A percentile compares a stretch with the other conserved stretches of the same genome.
Conservation (phyloP, 2,329 filamentous ascomycete genomes). For the Pochonia chlamydosporia region DNA sequence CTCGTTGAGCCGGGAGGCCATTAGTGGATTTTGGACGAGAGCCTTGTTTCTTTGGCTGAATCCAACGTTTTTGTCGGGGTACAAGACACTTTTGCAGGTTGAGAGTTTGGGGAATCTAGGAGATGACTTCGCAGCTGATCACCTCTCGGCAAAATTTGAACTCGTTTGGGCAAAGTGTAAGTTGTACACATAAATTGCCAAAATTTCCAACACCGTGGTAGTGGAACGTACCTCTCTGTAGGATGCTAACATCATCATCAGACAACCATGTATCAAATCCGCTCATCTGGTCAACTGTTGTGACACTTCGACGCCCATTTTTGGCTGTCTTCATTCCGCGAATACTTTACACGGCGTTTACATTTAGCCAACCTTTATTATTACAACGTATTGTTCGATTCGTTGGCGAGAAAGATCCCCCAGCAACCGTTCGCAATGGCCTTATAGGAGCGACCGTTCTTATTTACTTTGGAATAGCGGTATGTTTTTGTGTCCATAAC, state of each 20-base stretch:
- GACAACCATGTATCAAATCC: constrained; percentile 4
- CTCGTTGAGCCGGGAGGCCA: constrained; percentile 10
- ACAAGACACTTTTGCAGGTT: constrained; percentile 22
- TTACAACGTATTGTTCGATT: constrained; percentile 24
- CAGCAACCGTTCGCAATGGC: constrained; percentile 19
- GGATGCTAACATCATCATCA: not conserved
- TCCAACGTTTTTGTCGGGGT: constrained; percentile 23
- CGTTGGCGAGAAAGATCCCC: constrained; percentile 14
- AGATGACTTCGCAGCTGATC: constrained; percentile 4
- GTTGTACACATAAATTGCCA: not conserved
- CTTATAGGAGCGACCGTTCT: constrained; percentile 33
- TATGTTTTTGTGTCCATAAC: constrained; percentile 16
- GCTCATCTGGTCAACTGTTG: constrained; percentile 9
- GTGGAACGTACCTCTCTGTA: too few species aligned
- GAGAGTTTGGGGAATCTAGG: constrained; percentile 24
- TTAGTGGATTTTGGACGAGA: constrained; percentile 18
- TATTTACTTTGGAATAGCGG: constrained; percentile 36
- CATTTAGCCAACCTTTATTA: constrained; percentile 34
- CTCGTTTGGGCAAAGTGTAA: constrained; percentile 2
- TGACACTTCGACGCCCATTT: constrained; percentile 10
- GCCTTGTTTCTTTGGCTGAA: constrained; percentile 22
- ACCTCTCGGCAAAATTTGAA: constrained; percentile 1
- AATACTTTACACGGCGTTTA: constrained; percentile 23
- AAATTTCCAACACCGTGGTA: too few species aligned
- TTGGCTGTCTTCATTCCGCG: constrained; percentile 20